Base-by-base conservation (phyloP, 495 filamentous ascomycete genomes). In the Aspergillus asperescens region DNA sequence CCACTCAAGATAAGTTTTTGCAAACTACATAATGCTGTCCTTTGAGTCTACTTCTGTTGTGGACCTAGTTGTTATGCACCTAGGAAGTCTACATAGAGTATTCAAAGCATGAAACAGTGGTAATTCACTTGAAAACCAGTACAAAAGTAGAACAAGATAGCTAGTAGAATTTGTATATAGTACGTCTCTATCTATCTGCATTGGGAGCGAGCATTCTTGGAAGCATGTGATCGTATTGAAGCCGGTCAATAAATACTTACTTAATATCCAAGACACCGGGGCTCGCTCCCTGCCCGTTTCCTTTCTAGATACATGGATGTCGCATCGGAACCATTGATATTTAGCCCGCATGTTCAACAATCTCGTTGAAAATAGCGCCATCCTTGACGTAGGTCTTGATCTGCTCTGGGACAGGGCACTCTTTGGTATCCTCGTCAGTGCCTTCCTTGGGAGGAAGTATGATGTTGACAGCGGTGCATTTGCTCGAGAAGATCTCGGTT, bases 361-460 rank as follows among this genome's bases (percentile, higher is more conserved):
- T 95, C 75, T 95, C 89, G 61, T 76, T 90, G 15, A 87, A 79
- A 55, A 95, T 61, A 54, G 84, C 78, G 35, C 88, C 87, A 63
- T 88, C 78, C 62, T 85, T 84, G 53, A 86, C 77, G 52, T 84
- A 85, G 48, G 83, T 89, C 75, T 88, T 84, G 43, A 96, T 84
- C 80, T 98, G 93, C 68, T 90, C 86, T 4, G 93, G 93, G 45
- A 96, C 66, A 12, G 93, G 81, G 49, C 83, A 80, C 73, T 98
- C 93, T 64, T 80, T 83, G 61, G 87, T 90, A 57, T 98, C 93
- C 1, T 81, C 84, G 27, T 83, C 71, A 3, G 85, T 74, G 1
- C 67, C 75, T 39, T 71, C 69, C 50, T 71, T 71, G 0, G 78
- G 81, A 16, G 82, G 83, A 50, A 97, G 74, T 59, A 90, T 89